Evolutionary conservation across 2,329 filamentous ascomycete species (phyloP).

Genomic region (Neonectria sp.): DNA sequence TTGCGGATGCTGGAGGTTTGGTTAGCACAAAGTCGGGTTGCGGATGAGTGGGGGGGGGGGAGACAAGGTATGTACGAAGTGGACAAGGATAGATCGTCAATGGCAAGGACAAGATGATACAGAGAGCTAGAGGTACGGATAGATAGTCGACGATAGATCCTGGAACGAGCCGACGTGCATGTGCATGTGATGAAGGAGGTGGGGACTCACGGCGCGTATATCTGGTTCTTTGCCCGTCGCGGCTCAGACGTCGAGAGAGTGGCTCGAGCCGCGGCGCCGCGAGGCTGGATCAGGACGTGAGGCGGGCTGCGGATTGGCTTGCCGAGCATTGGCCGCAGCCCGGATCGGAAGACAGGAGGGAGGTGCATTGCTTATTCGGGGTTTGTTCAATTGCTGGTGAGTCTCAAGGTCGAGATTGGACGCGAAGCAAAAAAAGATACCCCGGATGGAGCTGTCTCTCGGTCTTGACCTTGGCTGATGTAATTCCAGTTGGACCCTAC

Average conservation of each 20-base stretch:
- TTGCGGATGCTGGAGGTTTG: slow-evolving; percentile 65
- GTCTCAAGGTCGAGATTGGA: slow-evolving; percentile 1
- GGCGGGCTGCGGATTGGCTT: slow-evolving; percentile 6
- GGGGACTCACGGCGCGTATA: slow-evolving; percentile 53
- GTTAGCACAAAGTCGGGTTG: slow-evolving; percentile 14
- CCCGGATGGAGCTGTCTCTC: neutral
- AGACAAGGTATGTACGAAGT: neutral
- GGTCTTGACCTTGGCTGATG: slow-evolving; percentile 7
- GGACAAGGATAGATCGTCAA: slow-evolving; percentile 3
- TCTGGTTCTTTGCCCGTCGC: slow-evolving; percentile 51
- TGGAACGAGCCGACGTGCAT: neutral
- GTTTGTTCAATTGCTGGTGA: neutral
- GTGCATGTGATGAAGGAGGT: slow-evolving; percentile 9
- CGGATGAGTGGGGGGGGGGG: slow-evolving; percentile 16
- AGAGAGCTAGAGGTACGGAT: neutral
- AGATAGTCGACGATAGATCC: neutral
- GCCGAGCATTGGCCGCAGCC: slow-evolving; percentile 14
- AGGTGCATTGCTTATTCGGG: slow-evolving; percentile 15
- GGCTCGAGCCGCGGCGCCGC: slow-evolving; percentile 25
- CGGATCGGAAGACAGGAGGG: slow-evolving; percentile 4
- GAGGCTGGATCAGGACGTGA: neutral
- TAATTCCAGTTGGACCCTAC: slow-evolving; percentile 4
- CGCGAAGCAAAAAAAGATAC: neutral
- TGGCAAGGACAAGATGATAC: slow-evolving; percentile 42
- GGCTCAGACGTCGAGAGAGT: slow-evolving; percentile 45